Conservation (phyloP, 2,329 filamentous ascomycete species). For the Corinectria fuckeliana region DNA sequence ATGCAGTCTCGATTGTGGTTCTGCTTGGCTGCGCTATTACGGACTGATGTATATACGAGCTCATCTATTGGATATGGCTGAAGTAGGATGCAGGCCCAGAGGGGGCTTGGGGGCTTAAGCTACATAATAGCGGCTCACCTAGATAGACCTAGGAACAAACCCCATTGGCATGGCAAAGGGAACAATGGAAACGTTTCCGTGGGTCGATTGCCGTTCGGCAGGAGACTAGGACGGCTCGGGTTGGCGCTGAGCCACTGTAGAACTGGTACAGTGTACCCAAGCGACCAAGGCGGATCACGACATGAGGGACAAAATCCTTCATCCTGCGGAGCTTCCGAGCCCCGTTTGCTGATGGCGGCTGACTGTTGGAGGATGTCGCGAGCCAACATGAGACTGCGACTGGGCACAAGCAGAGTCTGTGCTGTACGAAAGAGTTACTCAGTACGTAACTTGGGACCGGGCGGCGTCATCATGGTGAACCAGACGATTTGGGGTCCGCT, state of each 20-base stretch:
- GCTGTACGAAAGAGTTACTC: no score
- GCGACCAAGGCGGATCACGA: neutral
- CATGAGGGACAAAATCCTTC: neutral
- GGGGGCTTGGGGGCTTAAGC: neutral
- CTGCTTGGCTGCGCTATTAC: no score
- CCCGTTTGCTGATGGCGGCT: neutral
- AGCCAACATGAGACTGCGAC: neutral
- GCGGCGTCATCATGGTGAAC: slow-evolving; percentile 14
- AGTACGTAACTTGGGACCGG: neutral
- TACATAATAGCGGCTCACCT: no score
- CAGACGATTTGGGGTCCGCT: neutral
- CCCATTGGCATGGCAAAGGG: neutral
- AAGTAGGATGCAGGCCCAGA: no score
- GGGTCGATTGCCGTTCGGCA: neutral
- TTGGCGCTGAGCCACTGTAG: slow-evolving; percentile 2
- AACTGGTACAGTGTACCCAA: neutral
- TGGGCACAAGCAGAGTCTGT: no score
- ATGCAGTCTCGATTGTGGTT: no score
- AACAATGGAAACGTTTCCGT: neutral
- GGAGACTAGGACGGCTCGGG: neutral
- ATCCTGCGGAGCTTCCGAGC: neutral
- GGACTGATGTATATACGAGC: no score
- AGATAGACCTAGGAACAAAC: neutral
- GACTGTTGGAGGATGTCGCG: neutral
- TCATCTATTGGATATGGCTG: no score